These are phyloP conservation scores for Penicillium angulare DNA, from an alignment of 495 filamentous ascomycete genomes.

Conservation along the genomic window DNA sequence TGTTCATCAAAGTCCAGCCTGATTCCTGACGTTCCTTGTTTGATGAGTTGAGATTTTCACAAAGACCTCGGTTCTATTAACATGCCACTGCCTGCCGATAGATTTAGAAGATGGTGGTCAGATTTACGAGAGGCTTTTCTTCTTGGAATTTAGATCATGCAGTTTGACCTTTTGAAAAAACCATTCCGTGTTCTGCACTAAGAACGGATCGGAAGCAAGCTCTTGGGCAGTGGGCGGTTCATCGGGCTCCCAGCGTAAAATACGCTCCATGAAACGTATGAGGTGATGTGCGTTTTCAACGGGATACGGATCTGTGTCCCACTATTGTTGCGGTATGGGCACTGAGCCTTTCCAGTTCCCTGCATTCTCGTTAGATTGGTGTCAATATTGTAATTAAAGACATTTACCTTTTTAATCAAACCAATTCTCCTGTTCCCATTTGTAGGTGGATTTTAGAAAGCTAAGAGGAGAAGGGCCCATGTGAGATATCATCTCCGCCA, in stretches of 20 bases:
- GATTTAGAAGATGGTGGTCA: too few species aligned
- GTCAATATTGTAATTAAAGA: conserved; percentile 1
- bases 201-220: conserved; percentile 25
- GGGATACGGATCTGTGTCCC: conserved; percentile 13
- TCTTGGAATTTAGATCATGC: too few species aligned
- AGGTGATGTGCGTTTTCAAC: conserved; percentile 28
- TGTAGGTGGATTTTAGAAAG: conserved; percentile 2
- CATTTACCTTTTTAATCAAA: not conserved
- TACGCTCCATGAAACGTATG: conserved; percentile 27
- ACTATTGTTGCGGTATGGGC: conserved; percentile 20
- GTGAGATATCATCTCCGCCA: conserved; percentile 6
- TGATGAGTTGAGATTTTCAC: too few species aligned
- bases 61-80: too few species aligned
- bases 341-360: conserved; percentile 25
- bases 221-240: conserved; percentile 34
- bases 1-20: too few species aligned
- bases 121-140: too few species aligned
- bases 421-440: conserved; percentile 29
- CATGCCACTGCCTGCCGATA: too few species aligned
- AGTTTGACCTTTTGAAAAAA: too few species aligned
- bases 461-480: conserved; percentile 4
- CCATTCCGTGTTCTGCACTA: too few species aligned
- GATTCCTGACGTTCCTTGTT: too few species aligned
- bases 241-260: conserved; percentile 35
- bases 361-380: conserved; percentile 5